Base-by-base conservation (phyloP, 495 filamentous ascomycete genomes). In the Penicillium atrosanguineum region DNA sequence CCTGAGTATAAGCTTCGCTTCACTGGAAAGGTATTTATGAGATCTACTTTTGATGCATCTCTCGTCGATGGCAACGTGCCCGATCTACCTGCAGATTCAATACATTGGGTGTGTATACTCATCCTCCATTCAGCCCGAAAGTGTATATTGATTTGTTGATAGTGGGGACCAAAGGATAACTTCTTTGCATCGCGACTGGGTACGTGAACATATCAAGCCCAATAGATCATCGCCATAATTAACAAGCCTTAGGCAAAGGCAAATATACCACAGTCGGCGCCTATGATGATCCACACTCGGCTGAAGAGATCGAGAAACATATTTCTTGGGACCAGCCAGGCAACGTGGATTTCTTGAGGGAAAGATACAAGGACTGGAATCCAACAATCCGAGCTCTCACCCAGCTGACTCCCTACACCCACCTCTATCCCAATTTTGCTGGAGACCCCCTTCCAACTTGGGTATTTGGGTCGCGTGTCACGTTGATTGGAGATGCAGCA, bases 221-320 rank as follows among this genome's bases (percentile, higher is more conserved):
- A 31, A 28, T 7, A 28, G 26, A 7, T 28, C 4, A 28, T 7
- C 4, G 7, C 26, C 11, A 31, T 31, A 9, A 31, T 9, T 31
- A 9, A 31, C 28, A 31, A 9, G 6, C n/a, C 15, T 15, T 29
- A 71, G 64, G 69, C 8, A 69, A 66, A 48, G 40, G 53, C 19
- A 68, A 70, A 29, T 81, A 73, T 51, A 79, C 78, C 4, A 72
- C 78, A 29, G 75, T 78, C 1, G 76, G 72, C n/a, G 70, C 73
- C 18, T 71, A 77, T 20, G 65, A 63, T 41, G 72, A 79, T 31
- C 74, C 76, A 0, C 62, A 64, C 16, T 59, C 51, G 0, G 45
- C 60, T 0, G 64, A 70, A 31, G 65, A 76, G n/a, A 51, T 67
- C 26, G 76, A 73, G 25, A 69, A 64, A 52, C 62, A 60, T n/a